Evolutionary conservation across 2,329 filamentous ascomycete species (phyloP), one percentile per base, ranked within the genome.

Genomic region (Fusarium solani-melongenae): DNA sequence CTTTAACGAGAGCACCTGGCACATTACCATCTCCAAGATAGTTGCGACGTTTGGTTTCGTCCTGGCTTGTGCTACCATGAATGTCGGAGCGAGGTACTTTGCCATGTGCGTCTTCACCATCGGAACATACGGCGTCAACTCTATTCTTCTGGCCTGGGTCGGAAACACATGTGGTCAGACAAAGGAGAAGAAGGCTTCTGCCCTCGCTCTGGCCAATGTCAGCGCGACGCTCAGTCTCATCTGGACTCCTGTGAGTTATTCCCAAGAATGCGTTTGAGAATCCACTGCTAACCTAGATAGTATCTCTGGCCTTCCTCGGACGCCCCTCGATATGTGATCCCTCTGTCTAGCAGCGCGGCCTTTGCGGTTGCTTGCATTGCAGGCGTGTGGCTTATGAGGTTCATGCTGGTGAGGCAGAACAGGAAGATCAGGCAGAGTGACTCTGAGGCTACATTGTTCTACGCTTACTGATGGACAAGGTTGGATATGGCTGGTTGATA

Each of bases 181-280:
- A 0, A 83, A 84, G 12, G 85, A 87, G 76, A 87, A 87, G 79
- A 86, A 84, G 69, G 85, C 86, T 0, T 82, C 82, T 4, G 81
- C 84, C 2, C 78, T 87, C 5, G 83, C 83, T 10, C 44, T 78
- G 1, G 71, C 72, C 24, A 78, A 77, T 5, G 73, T 74, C 51
- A 67, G 69, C 22, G 74, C 71, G 0, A 77, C 73, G 1, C 33
- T 77, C 1, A 73, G 72, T 20, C 56, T 73, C 1, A 74, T 77
- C 20, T 77, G 73, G 71, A 76, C 75, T 6, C 69, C 75, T 5
- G 72, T 72, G 38, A 60, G 72, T 58, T 41, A 2, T 3, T 7
- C 8, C 3, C 1, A 1, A 31, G 10, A 2, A 5, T n/a, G n/a
- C n/a, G n/a, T n/a, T n/a, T n/a, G n/a, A n/a, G 15, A 12, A 6